These are phyloP conservation scores for Phaeolepiota aurea DNA, from an alignment of 768 basidiomycete species.

Conservation along the genomic window DNA sequence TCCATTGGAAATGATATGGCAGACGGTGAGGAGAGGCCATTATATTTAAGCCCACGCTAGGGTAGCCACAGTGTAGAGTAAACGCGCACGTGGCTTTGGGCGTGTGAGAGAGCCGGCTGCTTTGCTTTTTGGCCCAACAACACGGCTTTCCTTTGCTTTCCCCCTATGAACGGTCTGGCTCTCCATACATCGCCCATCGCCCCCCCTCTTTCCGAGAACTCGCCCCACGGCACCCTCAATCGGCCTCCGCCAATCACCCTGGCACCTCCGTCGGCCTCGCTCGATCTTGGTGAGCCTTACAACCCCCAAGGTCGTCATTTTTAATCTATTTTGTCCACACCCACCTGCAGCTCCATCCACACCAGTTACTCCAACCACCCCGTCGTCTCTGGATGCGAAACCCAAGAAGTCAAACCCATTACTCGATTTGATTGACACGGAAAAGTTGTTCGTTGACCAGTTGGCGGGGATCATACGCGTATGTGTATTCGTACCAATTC, in stretches of 20 bases:
- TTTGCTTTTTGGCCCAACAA: neutral
- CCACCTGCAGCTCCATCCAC: constrained; percentile 22
- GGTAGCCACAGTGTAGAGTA: too few species aligned
- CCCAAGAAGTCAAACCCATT: constrained; percentile 73
- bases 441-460: constrained; percentile 86
- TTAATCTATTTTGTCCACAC: constrained; percentile 10
- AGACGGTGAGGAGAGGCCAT: neutral
- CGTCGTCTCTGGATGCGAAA: constrained; percentile 32
- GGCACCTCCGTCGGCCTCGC: constrained; percentile 5
- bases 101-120: neutral
- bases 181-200: neutral
- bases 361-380: constrained; percentile 22
- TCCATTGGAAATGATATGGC: constrained; percentile 18
- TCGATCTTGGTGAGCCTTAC: constrained; percentile 16
- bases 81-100: neutral
- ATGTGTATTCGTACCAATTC: constrained; percentile 17
- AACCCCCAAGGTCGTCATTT: constrained; percentile 1
- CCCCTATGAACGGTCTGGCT: constrained; percentile 7
- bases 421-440: constrained; percentile 88
- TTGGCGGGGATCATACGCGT: constrained; percentile 88
- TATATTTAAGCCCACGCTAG: too few species aligned
- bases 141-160: neutral
- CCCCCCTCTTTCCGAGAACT: neutral
- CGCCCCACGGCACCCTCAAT: constrained; percentile 5
- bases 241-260: neutral